phyloP scores from a whole-genome alignment of 495 filamentous ascomycete genomes.

The Clavariopsis aquatica region DNA sequence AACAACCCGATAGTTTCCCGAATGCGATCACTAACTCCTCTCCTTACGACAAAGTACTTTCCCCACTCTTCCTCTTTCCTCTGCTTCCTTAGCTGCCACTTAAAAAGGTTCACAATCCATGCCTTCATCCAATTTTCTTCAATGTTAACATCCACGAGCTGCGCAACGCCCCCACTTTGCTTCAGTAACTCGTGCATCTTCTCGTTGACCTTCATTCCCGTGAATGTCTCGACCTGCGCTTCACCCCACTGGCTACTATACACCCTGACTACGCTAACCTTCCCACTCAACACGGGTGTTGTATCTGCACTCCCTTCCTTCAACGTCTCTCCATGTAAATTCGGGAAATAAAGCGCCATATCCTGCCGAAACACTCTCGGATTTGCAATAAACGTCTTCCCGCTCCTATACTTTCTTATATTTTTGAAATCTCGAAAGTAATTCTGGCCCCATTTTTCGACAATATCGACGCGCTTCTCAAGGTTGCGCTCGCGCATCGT shows the following conservation, averaged over 20 bases:
- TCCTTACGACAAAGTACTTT: conserved; percentile 80
- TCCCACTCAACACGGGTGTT: conserved; percentile 67
- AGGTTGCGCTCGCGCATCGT: conserved; percentile 83
- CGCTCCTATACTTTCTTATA: conserved; percentile 69
- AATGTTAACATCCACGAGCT: conserved; percentile 81
- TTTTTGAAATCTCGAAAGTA: conserved; percentile 94
- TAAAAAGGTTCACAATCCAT: conserved; percentile 69
- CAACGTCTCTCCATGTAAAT: conserved; percentile 78
- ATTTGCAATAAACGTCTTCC: conserved; percentile 85
- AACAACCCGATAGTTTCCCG: conserved; percentile 75
- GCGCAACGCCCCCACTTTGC: conserved; percentile 54
- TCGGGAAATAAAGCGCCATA: conserved; percentile 87
- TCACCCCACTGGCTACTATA: conserved; percentile 85
- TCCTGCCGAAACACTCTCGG: conserved; percentile 72
- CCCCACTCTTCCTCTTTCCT: conserved; percentile 63
- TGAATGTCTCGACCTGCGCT: conserved; percentile 73
- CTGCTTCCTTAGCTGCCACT: conserved; percentile 58
- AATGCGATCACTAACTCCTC: conserved; percentile 71
- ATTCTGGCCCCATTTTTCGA: conserved; percentile 64
- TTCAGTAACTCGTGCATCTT: conserved; percentile 58
- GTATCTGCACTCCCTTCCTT: conserved; percentile 61
- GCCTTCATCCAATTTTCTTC: conserved; percentile 80
- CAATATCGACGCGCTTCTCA: conserved; percentile 64
- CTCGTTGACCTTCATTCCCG: conserved; percentile 62
- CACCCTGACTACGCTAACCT: conserved; percentile 73